Evolutionary conservation across 306 rosid genomes (phyloP), one percentile per base, ranked within the genome.

Genomic region (Nissolia schottii): DNA sequence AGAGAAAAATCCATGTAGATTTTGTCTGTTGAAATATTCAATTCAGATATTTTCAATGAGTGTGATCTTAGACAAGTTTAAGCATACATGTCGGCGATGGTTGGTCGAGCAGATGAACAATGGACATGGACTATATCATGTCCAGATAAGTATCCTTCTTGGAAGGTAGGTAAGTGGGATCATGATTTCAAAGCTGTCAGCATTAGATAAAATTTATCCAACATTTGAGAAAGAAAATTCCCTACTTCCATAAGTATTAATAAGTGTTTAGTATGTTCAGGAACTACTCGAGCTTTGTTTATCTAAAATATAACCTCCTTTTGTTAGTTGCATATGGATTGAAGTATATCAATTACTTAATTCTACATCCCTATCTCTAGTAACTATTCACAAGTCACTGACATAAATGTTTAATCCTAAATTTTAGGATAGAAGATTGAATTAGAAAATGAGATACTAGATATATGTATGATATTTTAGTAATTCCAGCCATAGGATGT

Each of bases 171-270:
- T n/a, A 38, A 58, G 51, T 24, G 31, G 23, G 45, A 24, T 58
- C 18, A 12, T 11, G 29, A 49, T 49, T 43, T 50, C 2, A 18
- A 24, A 16, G 28, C 24, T 69, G 62, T 37, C 23, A 60, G 50
- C 56, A 61, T 70, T 62, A 5, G 20, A 50, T 60, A 51, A 50
- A 25, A 49, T 60, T 60, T 64, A 59, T 55, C 75, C 13, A 25
- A 2, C 59, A 16, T 66, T n/a, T 11, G 25, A 40, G 29, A 41
- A 14, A 1, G 28, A 25, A 38, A 60, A n/a, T 27, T 37, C n/a
- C n/a, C n/a, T n/a, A n/a, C n/a, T n/a, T n/a, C 25, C 32, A 4
- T 12, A 48, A 16, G 11, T 49, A 14, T 58, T 59, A 10, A 19
- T 14, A 25, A 25, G 58, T 70, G 41, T n/a, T n/a, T n/a, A n/a